Base-by-base conservation (phyloP, 2,329 filamentous ascomycete species). In the Emericellopsis cladophorae region DNA sequence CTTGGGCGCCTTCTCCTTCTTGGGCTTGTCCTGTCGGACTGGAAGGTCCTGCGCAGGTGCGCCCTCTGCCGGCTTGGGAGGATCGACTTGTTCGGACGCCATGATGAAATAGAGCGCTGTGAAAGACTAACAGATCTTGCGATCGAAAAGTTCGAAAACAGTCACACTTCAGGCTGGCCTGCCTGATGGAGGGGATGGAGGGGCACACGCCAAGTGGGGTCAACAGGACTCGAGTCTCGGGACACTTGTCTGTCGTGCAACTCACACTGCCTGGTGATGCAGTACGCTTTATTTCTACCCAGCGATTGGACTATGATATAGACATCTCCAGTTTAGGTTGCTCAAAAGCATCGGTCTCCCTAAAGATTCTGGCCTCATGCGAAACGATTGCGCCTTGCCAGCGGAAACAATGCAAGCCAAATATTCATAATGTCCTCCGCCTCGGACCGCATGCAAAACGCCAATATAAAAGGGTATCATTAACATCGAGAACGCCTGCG, bases 31-130 rank as follows among this genome's bases (percentile, higher is more conserved):
- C 40, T 60, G 59, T 21, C 57, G 55, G 35, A 53, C 56, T 32
- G 60, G 54, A 16, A 63, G 51, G 36, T 47, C 53, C 49, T 62
- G 46, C 38, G 52, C 54, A 16, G 56, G 48, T 41, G 55, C 55
- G 35, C 54, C 56, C 46, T 58, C 59, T 21, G 49, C 54, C 48
- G 51, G 51, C 47, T 61, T 57, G 32, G 57, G 49, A 41, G 48
- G 52, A 40, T 56, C 59, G 49, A 49, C 55, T 55, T 56, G 56
- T 48, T 60, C 58, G 45, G 60, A 58, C 51, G 57, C 58, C 60
- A 63, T 64, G 48, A 46, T 42, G 21, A 7, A 29, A 12, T 29
- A 7, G 7, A 29, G 26, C 26, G 4, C 26, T 4, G 4, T 29
- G 26, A 29, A 29, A 12, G 26, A 29, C 26, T 29, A 7, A 29